These are phyloP conservation scores for Clausena lansium DNA, from an alignment of 345 rosid species.

Conservation along the genomic window DNA sequence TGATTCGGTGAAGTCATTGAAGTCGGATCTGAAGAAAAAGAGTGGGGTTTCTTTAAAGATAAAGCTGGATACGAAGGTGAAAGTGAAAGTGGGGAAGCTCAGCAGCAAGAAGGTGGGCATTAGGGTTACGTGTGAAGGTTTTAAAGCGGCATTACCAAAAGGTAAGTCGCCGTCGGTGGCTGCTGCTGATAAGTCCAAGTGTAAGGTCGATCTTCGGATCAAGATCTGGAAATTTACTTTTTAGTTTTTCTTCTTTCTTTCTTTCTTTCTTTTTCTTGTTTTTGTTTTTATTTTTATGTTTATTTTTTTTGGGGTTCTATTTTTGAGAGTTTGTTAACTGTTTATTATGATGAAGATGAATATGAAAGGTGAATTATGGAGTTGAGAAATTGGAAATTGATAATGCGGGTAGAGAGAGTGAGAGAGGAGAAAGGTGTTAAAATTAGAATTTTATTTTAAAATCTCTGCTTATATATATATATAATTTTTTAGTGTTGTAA, in stretches of 20 bases:
- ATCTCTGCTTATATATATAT: too few relatives aligned
- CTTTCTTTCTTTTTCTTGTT: background rate
- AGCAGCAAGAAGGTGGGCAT: constrained; percentile 80
- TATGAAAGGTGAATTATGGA: constrained; percentile 14
- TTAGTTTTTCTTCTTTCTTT: constrained; percentile 6
- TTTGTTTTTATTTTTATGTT: too few relatives aligned
- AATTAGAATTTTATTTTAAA: background rate
- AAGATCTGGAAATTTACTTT: constrained; percentile 94
- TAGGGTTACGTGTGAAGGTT: constrained; percentile 64
- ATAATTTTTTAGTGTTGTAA: background rate
- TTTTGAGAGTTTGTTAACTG: constrained; percentile 21
- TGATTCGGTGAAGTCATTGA: constrained; percentile 53
- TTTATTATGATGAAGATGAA: constrained; percentile 22
- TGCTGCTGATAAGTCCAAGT: constrained; percentile 40
- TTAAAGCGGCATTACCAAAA: constrained; percentile 63
- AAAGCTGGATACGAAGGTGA: constrained; percentile 64
- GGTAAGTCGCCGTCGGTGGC: constrained; percentile 73
- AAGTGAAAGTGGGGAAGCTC: constrained; percentile 49
- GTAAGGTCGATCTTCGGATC: constrained; percentile 80
- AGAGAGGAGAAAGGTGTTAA: constrained; percentile 7
- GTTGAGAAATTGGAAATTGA: constrained; percentile 10
- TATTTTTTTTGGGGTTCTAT: background rate
- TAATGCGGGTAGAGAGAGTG: background rate
- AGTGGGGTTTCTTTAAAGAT: constrained; percentile 49
- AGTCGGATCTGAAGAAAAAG: constrained; percentile 70